Evolutionary conservation across 768 basidiomycete genomes (phyloP).

Genomic region (Boletus insuetus): DNA sequence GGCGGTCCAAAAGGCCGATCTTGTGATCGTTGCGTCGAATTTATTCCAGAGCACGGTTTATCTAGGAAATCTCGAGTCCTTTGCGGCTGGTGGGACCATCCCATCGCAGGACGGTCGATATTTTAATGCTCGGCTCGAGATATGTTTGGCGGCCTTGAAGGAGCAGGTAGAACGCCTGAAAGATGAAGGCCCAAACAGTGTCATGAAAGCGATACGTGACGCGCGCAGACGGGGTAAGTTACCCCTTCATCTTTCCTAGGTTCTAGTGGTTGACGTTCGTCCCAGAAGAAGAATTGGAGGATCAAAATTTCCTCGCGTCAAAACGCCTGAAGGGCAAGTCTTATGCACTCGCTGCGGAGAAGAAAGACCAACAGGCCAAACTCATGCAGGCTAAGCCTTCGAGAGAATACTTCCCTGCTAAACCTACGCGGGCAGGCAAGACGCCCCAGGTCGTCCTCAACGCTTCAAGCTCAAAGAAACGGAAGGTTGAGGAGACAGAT

Average conservation of each 20-base stretch:
- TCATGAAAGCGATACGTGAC: constrained; percentile 61
- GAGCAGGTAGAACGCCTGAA: constrained; percentile 68
- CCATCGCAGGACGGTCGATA: constrained; percentile 83
- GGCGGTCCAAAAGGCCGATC: constrained; percentile 76
- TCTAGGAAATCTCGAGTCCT: constrained; percentile 67
- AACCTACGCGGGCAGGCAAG: constrained; percentile 38
- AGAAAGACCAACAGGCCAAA: constrained; percentile 23
- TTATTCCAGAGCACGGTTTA: constrained; percentile 81
- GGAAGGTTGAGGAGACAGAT: constrained; percentile 16
- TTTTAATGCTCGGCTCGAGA: constrained; percentile 80
- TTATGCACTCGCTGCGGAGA: constrained; percentile 60
- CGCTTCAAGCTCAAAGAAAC: constrained; percentile 17
- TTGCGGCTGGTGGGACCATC: constrained; percentile 65
- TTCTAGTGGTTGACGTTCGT: constrained; percentile 4
- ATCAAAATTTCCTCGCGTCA: constrained; percentile 41
- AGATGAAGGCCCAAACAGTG: constrained; percentile 59
- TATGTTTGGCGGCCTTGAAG: constrained; percentile 53
- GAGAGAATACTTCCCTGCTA: constrained; percentile 26
- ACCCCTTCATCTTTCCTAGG: background rate
- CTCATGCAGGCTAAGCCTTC: background rate
- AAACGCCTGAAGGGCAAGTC: constrained; percentile 77
- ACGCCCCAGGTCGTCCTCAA: constrained; percentile 60
- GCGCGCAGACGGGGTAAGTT: constrained; percentile 58
- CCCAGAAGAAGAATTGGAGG: constrained; percentile 51
- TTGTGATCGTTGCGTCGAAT: constrained; percentile 82